Percentiles rank a stretch among this genome's conserved stretches.
These are phyloP conservation scores for Seiridium cupressi DNA, from an alignment of 2,329 filamentous ascomycete species.

Conservation along the genomic window DNA sequence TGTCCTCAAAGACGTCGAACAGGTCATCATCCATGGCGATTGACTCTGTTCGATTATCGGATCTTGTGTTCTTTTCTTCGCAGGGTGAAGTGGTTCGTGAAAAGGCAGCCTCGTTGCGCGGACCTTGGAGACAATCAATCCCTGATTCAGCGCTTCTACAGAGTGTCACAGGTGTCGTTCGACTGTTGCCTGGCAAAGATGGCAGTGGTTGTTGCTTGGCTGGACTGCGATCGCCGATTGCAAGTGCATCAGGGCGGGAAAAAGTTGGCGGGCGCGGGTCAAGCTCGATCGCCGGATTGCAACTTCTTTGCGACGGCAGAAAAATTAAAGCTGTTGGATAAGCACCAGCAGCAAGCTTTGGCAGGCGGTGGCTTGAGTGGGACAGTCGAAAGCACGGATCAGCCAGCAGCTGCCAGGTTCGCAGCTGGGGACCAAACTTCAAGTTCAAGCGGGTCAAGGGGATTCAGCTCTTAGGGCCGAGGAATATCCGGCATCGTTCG, in stretches of 20 bases:
- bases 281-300: background rate
- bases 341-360: background rate
- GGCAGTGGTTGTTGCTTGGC: background rate
- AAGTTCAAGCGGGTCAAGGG: background rate
- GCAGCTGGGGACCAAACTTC: background rate
- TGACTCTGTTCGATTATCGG: conserved; percentile 8
- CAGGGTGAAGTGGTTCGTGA: background rate
- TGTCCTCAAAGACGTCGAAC: conserved; percentile 79
- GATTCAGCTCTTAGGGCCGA: background rate
- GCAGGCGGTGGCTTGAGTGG: background rate
- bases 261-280: background rate
- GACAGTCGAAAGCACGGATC: too few species aligned
- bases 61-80: background rate
- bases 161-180: too few species aligned
- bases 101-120: background rate
- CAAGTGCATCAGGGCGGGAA: background rate
- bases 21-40: conserved; percentile 72
- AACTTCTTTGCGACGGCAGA: background rate
- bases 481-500: conserved; percentile 5
- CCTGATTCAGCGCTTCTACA: too few species aligned
- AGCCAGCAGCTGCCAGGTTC: too few species aligned
- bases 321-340: background rate
- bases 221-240: conserved; percentile 1
- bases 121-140: background rate
- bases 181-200: background rate